A percentile compares a stretch with the other conserved stretches of the same genome.
These are phyloP conservation scores for Cyclostephanos tholiformis DNA, from an alignment of 108 stramenopile species.

Conservation along the genomic window DNA sequence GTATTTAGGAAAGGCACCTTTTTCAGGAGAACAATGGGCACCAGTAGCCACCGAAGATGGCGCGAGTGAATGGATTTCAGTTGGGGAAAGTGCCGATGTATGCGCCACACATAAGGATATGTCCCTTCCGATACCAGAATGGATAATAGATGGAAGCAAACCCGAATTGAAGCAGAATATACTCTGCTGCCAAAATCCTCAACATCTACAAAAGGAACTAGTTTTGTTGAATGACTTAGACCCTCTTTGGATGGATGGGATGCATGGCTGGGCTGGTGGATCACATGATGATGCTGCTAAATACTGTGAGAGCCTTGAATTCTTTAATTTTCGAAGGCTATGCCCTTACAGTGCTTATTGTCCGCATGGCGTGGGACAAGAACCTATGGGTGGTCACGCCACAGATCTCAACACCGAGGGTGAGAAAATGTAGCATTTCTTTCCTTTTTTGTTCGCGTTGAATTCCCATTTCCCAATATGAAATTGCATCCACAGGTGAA, in stretches of 20 bases:
- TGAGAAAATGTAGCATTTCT: background rate
- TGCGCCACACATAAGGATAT: background rate
- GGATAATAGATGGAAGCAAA: background rate
- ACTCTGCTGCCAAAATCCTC: constrained; percentile 2
- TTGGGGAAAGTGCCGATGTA: background rate
- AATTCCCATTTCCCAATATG: too few species aligned
- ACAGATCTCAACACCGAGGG: background rate
- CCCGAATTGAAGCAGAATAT: background rate
- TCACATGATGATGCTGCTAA: background rate
- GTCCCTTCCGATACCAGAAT: background rate
- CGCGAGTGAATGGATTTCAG: background rate
- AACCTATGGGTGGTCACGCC: background rate
- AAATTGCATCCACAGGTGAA: too few species aligned
- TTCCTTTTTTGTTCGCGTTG: too few species aligned
- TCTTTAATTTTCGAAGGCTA: background rate
- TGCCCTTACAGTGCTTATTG: background rate
- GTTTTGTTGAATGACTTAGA: background rate
- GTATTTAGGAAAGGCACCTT: background rate
- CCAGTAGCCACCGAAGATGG: background rate
- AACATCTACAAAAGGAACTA: background rate
- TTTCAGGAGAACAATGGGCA: background rate
- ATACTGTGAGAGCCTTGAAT: background rate
- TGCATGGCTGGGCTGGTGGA: background rate
- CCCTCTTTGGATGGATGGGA: background rate
- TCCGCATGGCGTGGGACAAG: background rate